phyloP scores from a whole-genome alignment of 1,284 basidiomycete species.

The Cutaneotrichosporon spelunceum region DNA sequence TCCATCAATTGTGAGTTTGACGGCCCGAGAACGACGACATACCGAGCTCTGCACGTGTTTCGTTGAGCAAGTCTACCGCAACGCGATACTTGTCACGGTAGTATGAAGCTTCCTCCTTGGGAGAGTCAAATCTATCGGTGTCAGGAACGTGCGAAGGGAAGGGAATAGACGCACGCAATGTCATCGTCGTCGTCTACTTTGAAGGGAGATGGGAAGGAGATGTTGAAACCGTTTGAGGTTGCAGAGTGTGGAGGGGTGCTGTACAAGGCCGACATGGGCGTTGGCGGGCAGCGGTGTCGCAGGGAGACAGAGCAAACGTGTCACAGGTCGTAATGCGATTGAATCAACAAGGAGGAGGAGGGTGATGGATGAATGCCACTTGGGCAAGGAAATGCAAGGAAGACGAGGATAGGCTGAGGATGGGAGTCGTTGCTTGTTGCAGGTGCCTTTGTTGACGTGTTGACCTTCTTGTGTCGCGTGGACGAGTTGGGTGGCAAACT shows the following conservation, averaged over 20 bases:
- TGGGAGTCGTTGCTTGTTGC: not conserved
- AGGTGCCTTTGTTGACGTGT: not conserved
- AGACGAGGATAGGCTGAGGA: not conserved
- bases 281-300: not conserved
- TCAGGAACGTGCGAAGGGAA: not conserved
- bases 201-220: not conserved
- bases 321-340: not conserved
- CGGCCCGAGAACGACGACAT: conserved; percentile 15
- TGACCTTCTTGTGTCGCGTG: no score
- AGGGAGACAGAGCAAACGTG: not conserved
- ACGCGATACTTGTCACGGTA: conserved; percentile 82
- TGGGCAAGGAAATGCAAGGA: no score
- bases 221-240: conserved; percentile 8
- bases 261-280: conserved; percentile 6
- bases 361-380: not conserved
- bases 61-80: conserved; percentile 75
- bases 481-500: conserved; percentile 3
- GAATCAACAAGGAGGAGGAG: not conserved
- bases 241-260: conserved; percentile 1
- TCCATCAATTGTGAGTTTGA: not conserved
- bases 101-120: conserved; percentile 55
- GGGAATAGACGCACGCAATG: conserved; percentile 19
- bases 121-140: conserved; percentile 44
- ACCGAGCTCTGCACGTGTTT: conserved; percentile 74
- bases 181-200: conserved; percentile 34